phyloP scores from a whole-genome alignment of 805 yeast genomes.

The Candida nanaspora region DNA sequence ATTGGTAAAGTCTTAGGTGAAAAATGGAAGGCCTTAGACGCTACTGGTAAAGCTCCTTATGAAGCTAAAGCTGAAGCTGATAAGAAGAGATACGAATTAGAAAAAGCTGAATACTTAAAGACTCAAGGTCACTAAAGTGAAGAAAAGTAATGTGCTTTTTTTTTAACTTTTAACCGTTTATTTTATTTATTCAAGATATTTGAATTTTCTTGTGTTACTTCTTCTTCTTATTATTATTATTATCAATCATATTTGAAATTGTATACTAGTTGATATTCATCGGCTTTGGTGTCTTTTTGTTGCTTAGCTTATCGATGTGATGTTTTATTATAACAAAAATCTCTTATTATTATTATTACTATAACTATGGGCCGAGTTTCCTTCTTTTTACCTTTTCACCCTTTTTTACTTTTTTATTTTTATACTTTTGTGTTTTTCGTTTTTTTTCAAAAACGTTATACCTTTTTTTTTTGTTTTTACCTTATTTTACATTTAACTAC shows the following conservation, averaged over 20 bases:
- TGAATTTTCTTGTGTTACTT: background rate
- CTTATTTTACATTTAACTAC: too few species aligned
- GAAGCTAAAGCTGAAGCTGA: constrained; percentile 91
- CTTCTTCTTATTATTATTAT: too few species aligned
- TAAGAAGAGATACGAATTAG: constrained; percentile 95
- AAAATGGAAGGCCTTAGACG: constrained; percentile 86
- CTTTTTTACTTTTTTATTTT: too few species aligned
- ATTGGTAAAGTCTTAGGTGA: constrained; percentile 94
- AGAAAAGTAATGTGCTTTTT: background rate
- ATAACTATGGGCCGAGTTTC: too few species aligned
- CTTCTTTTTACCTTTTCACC: too few species aligned
- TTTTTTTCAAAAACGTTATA: too few species aligned
- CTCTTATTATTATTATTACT: too few species aligned
- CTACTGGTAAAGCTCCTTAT: constrained; percentile 82
- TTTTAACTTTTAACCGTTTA: background rate
- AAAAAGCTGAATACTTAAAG: constrained; percentile 76
- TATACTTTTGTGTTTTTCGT: too few species aligned
- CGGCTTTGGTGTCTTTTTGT: background rate
- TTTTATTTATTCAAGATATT: background rate
- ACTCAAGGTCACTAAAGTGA: constrained; percentile 10
- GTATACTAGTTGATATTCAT: background rate
- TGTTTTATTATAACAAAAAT: too few species aligned
- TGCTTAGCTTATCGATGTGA: background rate
- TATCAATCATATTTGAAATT: too few species aligned
- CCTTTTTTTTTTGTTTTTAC: too few species aligned